Evolutionary conservation across 1,139 yeast species (phyloP).

Genomic region (Zhuliangozyma parablackwelliae): DNA sequence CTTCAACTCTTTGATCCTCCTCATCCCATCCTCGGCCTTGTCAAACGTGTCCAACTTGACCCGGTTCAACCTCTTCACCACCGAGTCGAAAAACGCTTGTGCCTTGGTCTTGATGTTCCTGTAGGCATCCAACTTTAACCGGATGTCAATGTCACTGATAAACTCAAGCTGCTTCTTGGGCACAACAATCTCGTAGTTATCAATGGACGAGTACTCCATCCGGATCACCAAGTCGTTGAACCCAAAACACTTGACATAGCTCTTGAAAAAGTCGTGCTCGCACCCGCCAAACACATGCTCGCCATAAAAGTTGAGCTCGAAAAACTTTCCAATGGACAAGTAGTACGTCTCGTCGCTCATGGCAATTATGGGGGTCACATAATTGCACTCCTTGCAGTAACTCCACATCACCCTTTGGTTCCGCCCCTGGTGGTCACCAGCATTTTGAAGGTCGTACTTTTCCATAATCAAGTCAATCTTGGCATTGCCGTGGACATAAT

Average conservation of each 20-base stretch:
- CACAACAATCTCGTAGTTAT: constrained; percentile 69
- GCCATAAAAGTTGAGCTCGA: constrained; percentile 86
- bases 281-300: constrained; percentile 45
- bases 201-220: constrained; percentile 72
- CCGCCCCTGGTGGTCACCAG: constrained; percentile 31
- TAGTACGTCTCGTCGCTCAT: constrained; percentile 89
- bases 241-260: constrained; percentile 82
- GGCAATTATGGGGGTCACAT: constrained; percentile 73
- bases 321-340: constrained; percentile 86
- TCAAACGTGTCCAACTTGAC: constrained; percentile 81
- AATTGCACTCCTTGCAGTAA: constrained; percentile 75
- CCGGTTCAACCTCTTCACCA: constrained; percentile 64
- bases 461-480: constrained; percentile 77
- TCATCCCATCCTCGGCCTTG: constrained; percentile 64
- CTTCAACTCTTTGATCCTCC: constrained; percentile 56
- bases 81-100: constrained; percentile 63
- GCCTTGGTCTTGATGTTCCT: constrained; percentile 52
- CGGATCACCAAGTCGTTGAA: constrained; percentile 74
- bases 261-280: constrained; percentile 72
- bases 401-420: constrained; percentile 82
- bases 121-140: constrained; percentile 62
- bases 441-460: constrained; percentile 48
- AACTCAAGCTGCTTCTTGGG: constrained; percentile 73
- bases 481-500: constrained; percentile 87
- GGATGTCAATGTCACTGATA: constrained; percentile 68